Conservation (phyloP, 176 grass and related monocot species). For the Coix lacrymajobi region DNA sequence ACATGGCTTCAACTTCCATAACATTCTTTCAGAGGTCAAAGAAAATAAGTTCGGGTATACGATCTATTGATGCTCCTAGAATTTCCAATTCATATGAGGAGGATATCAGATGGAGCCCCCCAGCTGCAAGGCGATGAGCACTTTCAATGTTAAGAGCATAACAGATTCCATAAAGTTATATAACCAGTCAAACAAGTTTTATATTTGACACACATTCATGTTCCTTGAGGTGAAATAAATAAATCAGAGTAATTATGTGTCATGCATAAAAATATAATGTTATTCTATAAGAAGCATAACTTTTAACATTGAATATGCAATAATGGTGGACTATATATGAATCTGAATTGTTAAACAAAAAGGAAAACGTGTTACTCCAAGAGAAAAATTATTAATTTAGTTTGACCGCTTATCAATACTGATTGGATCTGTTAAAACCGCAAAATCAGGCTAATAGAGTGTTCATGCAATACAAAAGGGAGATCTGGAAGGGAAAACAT, state of each 20-base stretch:
- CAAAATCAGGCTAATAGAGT: not conserved
- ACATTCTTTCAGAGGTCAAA: not conserved
- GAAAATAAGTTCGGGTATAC: not conserved
- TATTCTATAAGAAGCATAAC: not conserved
- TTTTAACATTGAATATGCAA: not conserved
- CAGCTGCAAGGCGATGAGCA: not conserved
- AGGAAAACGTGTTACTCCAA: not conserved
- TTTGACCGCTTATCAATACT: not conserved
- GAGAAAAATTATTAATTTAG: not conserved
- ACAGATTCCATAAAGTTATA: not conserved
- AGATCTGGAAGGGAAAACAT: not conserved
- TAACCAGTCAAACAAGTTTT: not conserved
- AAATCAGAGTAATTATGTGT: not conserved
- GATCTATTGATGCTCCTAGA: conserved; percentile 29
- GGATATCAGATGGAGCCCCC: conserved; percentile 41
- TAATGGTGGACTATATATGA: not conserved
- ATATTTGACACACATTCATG: not conserved
- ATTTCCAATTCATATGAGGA: not conserved
- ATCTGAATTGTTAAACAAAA: not conserved
- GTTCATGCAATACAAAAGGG: not conserved
- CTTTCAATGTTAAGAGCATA: conserved; percentile 3
- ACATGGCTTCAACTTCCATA: conserved; percentile 26
- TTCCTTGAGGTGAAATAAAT: not conserved
- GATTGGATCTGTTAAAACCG: not conserved
- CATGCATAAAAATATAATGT: not conserved